Conservation (phyloP, 2,329 filamentous ascomycete species). For the Parastagonospora nodorum region DNA sequence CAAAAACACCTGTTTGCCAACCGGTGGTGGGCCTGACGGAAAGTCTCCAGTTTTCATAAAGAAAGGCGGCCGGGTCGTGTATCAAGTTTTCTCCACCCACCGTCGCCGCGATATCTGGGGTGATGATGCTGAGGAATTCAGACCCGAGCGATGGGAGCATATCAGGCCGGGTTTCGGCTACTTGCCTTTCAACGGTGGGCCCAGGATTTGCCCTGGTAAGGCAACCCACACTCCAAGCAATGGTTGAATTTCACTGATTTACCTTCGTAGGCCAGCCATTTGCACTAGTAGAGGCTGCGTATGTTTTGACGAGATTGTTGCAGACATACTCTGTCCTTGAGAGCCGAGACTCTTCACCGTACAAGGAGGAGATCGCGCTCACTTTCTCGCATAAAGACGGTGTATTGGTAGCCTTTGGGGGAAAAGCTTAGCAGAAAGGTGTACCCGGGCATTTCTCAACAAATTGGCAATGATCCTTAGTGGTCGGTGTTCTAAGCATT, state of each 20-base stretch:
- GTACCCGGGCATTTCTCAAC: no score
- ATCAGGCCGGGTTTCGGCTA: neutral
- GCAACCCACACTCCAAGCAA: neutral
- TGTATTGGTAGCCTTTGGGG: no score
- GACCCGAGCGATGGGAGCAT: slow-evolving; percentile 43
- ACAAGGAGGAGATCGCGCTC: neutral
- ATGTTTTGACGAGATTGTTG: neutral
- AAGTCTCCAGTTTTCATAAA: neutral
- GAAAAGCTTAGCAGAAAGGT: no score
- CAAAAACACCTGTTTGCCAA: neutral
- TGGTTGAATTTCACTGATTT: neutral
- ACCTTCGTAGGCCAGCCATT: neutral
- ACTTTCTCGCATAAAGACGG: no score
- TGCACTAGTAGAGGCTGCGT: neutral
- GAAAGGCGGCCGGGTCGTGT: neutral
- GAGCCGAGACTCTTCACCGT: neutral
- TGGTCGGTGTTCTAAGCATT: no score
- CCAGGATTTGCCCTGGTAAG: neutral
- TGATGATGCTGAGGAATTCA: slow-evolving; percentile 41
- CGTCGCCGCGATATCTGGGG: slow-evolving; percentile 48
- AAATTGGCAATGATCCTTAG: no score
- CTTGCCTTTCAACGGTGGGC: neutral
- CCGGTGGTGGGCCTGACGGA: slow-evolving; percentile 8
- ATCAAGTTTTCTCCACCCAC: slow-evolving; percentile 30
- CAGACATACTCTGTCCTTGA: neutral